Evolutionary conservation across 352 stramenopile species (phyloP), one percentile per base, ranked within the genome.

Genomic region (Lagenidium sp.): DNA sequence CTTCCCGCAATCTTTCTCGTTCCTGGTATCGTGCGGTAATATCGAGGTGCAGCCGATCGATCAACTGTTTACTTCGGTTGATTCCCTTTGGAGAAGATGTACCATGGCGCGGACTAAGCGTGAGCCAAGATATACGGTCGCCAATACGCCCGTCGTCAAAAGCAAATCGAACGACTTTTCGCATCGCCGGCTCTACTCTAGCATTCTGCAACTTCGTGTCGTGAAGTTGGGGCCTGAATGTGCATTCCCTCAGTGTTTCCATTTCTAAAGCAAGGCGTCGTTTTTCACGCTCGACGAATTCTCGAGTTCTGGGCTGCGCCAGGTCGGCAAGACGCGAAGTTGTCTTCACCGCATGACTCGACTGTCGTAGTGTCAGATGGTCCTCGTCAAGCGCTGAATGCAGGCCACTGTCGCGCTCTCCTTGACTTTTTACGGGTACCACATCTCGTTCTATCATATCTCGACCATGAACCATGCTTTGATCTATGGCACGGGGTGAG

Each of bases 11-110:
- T 28, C 52, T 62, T 20, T 86, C 68, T 28, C 75, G 68, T 11
- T 57, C 57, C 26, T 86, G 68, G 30, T 85, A 85, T 11, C 66
- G 65, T 11, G 39, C 11, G 10, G 61, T 71, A 16, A 73, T 65
- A 31, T 90, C 75, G 16, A 85, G 53, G 47, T 88, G 67, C 13
- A 90, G 51, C 7, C 78, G 63, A 37, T 87, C 55, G 5, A 82
- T 66, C 7, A 80, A 25, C n/a, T 60, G 44, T 24, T 31, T 45
- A 44, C 23, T 20, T 32, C 21, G 31, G 30, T 56, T 47, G 18
- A n/a, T 23, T 4, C 11, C 1, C 32, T 18, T 26, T 20, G 8
- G 16, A 1, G 13, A 26, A 8, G 15, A 19, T 21, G 25, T 40
- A 18, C 37, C 20, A 15, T 47, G 53, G 4, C 68, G 60, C 34